Evolutionary conservation across 768 basidiomycete genomes (phyloP).

Genomic region (Tulasnella sp.): DNA sequence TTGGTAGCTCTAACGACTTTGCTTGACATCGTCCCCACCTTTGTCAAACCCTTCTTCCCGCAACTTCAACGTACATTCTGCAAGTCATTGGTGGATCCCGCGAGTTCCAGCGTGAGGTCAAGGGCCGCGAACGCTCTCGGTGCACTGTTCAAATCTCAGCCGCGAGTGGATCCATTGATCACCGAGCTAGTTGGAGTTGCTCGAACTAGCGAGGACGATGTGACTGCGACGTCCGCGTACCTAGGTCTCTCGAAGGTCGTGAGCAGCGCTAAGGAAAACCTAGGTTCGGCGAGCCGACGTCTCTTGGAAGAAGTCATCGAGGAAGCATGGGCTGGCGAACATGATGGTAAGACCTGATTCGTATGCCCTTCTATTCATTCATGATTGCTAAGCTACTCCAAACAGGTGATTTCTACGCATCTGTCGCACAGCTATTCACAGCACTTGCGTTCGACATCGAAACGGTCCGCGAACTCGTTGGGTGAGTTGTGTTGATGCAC

Average conservation of each 20-base stretch:
- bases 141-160: slow-evolving; percentile 79
- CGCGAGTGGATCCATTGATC: slow-evolving; percentile 86
- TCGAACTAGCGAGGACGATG: slow-evolving; percentile 36
- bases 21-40: slow-evolving; percentile 71
- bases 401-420: slow-evolving; percentile 57
- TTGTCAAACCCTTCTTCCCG: slow-evolving; percentile 97
- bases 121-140: slow-evolving; percentile 80
- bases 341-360: slow-evolving; percentile 40
- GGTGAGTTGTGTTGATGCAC: slow-evolving; percentile 29
- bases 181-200: slow-evolving; percentile 55
- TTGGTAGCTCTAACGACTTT: slow-evolving; percentile 75
- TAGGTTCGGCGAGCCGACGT: slow-evolving; percentile 66
- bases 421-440: slow-evolving; percentile 50
- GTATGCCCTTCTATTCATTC: neutral
- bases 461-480: slow-evolving; percentile 51
- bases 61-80: slow-evolving; percentile 94
- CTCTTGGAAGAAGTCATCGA: slow-evolving; percentile 60
- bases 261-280: slow-evolving; percentile 53
- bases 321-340: slow-evolving; percentile 65
- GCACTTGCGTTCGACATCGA: slow-evolving; percentile 53
- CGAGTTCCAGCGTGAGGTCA: slow-evolving; percentile 65
- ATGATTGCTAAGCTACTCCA: slow-evolving; percentile 1
- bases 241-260: slow-evolving; percentile 68
- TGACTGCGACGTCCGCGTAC: slow-evolving; percentile 63
- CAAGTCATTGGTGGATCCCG: slow-evolving; percentile 75